Evolutionary conservation across 768 basidiomycete genomes (phyloP), one percentile per base, ranked within the genome.

Genomic region (Lenzites betulinus): DNA sequence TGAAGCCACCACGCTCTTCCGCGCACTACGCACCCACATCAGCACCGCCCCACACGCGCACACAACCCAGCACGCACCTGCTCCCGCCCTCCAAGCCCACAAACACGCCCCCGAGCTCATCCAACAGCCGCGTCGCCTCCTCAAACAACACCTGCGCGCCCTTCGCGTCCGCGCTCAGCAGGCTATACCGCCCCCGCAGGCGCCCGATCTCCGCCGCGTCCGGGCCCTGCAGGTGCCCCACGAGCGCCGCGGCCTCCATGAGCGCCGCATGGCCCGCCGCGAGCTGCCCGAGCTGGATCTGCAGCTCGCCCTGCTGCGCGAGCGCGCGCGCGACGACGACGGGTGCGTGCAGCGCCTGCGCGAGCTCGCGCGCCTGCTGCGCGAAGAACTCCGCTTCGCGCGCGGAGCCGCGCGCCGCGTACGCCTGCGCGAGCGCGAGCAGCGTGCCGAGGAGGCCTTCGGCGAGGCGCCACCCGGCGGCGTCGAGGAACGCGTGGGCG

Each of bases 361-460:
- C 91, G 1, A 98, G 76, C 20, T 87, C 84, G n/a, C 81, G 76
- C 1, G 90, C 90, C 69, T 93, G 89, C 41, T 88, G 79, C 0
- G 88, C 80, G 69, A 94, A 96, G 66, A 90, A 95, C 61, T 92
- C 87, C 1, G 92, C 87, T 67, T 95, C 93, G 22, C 89, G 83
- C 3, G 87, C 83, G 6, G 94, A 93, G 0, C 96, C 96, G 18
- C 93, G 84, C 0, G 75, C 71, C 20, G 86, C 78, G 66, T 94
- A 92, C 0, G 83, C 78, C 8, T 84, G 79, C 0, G 83, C 77
- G 7, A 96, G 76, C 2, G 84, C 77, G 59, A 95, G 82, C 2
- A 91, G 74, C 0, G 87, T 85, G 0, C 77, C 75, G 5, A 94
- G 74, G 5, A 96, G 79, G 12, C 85, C 87, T 66, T 91, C 85